Evolutionary conservation across 192 early-diverging fungal genomes (phyloP).

Genomic region (Thamnidium elegans): DNA sequence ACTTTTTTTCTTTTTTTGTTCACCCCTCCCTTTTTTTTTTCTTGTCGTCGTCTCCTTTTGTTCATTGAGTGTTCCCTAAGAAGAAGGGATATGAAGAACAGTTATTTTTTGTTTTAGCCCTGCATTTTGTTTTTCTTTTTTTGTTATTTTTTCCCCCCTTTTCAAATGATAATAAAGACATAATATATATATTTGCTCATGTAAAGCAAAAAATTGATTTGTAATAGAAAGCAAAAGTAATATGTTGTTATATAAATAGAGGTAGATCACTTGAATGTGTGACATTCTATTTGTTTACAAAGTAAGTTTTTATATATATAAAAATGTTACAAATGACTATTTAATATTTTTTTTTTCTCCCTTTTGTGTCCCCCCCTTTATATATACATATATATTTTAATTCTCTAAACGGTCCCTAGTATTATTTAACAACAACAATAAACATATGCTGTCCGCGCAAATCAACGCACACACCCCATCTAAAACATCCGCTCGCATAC

Average conservation of each 20-base stretch:
- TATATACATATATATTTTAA: slow-evolving; percentile 1
- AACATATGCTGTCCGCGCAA: no score
- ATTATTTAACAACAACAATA: slow-evolving; percentile 1
- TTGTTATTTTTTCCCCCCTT: no score
- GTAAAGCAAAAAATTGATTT: no score
- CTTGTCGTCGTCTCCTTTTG: background rate
- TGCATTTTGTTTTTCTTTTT: slow-evolving; percentile 12
- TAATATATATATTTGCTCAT: no score
- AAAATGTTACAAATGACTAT: slow-evolving; percentile 6
- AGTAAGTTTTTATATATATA: no score
- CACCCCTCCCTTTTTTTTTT: slow-evolving; percentile 8
- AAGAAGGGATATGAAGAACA: slow-evolving; percentile 4
- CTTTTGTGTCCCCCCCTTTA: background rate
- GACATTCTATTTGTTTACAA: no score
- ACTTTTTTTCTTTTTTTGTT: background rate
- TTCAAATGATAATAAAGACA: no score
- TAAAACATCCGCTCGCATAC: background rate
- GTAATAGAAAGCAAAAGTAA: no score
- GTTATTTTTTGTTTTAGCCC: background rate
- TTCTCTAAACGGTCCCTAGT: slow-evolving; percentile 1
- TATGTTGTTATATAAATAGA: no score
- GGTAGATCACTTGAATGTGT: no score
- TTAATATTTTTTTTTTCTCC: background rate
- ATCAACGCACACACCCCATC: no score
- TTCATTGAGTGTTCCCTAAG: no score